phyloP scores from a whole-genome alignment of 2,329 filamentous ascomycete genomes.

The Pyrenochaeta sp. region DNA sequence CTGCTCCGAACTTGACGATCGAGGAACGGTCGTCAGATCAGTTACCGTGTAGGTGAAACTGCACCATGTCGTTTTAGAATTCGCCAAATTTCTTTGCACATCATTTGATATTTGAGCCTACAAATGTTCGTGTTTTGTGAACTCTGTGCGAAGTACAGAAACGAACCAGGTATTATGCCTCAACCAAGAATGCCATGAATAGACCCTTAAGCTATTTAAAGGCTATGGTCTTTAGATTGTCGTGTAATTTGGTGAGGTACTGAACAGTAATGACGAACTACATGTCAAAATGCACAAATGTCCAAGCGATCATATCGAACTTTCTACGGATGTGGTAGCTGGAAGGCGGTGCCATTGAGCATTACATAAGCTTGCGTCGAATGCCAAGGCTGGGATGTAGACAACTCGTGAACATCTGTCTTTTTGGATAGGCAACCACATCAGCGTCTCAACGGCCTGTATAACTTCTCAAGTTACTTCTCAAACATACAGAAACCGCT shows the following conservation, averaged over 20 bases:
- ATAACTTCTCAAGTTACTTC: not conserved
- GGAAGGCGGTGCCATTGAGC: not conserved
- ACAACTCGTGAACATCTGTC: constrained; percentile 15
- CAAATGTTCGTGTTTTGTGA: not conserved
- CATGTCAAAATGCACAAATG: not conserved
- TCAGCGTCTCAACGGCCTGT: constrained; percentile 2
- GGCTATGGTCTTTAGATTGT: not conserved
- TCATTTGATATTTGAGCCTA: not conserved
- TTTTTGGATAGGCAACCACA: constrained; percentile 28
- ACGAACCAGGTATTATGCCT: not conserved
- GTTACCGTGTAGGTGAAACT: not conserved
- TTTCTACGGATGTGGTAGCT: not conserved
- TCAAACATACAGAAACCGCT: not conserved
- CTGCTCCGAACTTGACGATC: constrained; percentile 12
- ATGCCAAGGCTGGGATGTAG: not conserved
- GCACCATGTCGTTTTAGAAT: not conserved
- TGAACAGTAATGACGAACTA: not conserved
- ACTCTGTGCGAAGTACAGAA: not conserved
- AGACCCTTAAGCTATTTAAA: not conserved
- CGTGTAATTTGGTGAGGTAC: not conserved
- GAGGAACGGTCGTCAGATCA: not conserved
- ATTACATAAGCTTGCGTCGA: not conserved
- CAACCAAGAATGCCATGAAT: not conserved
- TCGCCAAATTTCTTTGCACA: not conserved
- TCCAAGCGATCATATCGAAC: not conserved